Evolutionary conservation across 495 filamentous ascomycete genomes (phyloP), one percentile per base, ranked within the genome.

Genomic region (Letharia columbiana): DNA sequence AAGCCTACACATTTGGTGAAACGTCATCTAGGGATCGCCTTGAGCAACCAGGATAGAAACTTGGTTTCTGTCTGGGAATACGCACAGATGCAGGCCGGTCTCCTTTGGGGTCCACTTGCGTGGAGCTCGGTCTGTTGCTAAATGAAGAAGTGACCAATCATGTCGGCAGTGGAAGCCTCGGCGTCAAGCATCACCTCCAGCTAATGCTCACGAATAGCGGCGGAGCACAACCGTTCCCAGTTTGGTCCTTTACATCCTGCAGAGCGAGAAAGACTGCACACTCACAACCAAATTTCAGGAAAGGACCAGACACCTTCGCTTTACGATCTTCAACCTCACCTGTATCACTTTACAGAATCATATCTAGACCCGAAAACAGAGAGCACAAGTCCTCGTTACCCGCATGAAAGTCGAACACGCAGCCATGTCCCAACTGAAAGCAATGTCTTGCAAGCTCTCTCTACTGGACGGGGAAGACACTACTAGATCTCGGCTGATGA

Each of bases 391-490:
- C 15, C 18, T 8, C 15, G 15, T 20, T 18, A 28, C 4, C 49
- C 3, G 11, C 41, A 42, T 37, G 31, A 10, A 20, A 50, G 0
- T 28, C 50, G 4, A 49, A 28, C 20, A 28, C 20, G 39, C 60
- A 39, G 41, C 12, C 54, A 56, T 23, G 41, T 33, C 33, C 20
- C 10, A 28, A 8, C 39, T 4, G 4, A 20, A 47, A 31, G 35
- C 35, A 41, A 31, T 3, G 4, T 52, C 49, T 61, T 70, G 68
- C 68, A 70, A 64, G 56, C 68, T 70, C 47, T 65, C 68, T 56
- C 61, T 70, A 23, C 62, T 70, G 31, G 68, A 70, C 37, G 68
- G 65, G 4, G 61, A 64, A 33, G 9, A 28, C 12, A 39, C 8
- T n/a, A 13, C 52, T 39, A 9, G 18, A 23, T 5, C 54, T 47